A percentile compares a stretch with the other conserved stretches of the same genome.
Evolutionary conservation across 2,329 filamentous ascomycete species (phyloP).

Genomic region (Bertia moriformis): DNA sequence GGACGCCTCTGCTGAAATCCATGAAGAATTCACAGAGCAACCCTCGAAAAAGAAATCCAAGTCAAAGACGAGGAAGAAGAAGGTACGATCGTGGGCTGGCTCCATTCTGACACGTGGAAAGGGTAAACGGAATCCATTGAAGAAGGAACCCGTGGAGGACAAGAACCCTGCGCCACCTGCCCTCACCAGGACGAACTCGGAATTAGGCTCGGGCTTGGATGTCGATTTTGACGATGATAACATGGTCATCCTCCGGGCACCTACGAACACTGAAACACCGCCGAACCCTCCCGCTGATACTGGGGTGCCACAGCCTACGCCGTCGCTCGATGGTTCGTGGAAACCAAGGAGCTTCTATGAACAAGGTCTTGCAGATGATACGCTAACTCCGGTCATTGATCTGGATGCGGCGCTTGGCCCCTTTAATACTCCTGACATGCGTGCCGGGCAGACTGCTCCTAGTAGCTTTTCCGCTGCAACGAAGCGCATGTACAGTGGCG

Average conservation of each 20-base stretch:
- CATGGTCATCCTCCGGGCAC: slow-evolving; percentile 26
- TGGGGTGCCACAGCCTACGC: slow-evolving; percentile 3
- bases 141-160: background rate
- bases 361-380: slow-evolving; percentile 21
- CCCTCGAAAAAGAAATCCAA: background rate
- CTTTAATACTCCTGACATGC: slow-evolving; percentile 35
- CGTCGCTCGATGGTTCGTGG: slow-evolving; percentile 19
- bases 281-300: background rate
- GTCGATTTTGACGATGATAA: slow-evolving; percentile 31
- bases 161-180: slow-evolving; percentile 2
- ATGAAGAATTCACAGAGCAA: background rate
- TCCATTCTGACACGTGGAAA: background rate
- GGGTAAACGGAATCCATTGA: background rate
- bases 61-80: background rate
- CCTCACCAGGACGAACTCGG: slow-evolving; percentile 20
- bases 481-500: slow-evolving; percentile 30
- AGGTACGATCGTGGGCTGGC: slow-evolving; percentile 1
- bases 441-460: slow-evolving; percentile 10
- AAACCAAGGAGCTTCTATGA: slow-evolving; percentile 26
- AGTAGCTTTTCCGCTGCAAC: slow-evolving; percentile 22
- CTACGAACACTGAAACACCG: slow-evolving; percentile 6
- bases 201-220: slow-evolving; percentile 22
- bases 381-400: slow-evolving; percentile 38
- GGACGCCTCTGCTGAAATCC: background rate
- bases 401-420: slow-evolving; percentile 48